These are phyloP conservation scores for Clavaria fumosa DNA, from an alignment of 768 basidiomycete species.

Conservation along the genomic window DNA sequence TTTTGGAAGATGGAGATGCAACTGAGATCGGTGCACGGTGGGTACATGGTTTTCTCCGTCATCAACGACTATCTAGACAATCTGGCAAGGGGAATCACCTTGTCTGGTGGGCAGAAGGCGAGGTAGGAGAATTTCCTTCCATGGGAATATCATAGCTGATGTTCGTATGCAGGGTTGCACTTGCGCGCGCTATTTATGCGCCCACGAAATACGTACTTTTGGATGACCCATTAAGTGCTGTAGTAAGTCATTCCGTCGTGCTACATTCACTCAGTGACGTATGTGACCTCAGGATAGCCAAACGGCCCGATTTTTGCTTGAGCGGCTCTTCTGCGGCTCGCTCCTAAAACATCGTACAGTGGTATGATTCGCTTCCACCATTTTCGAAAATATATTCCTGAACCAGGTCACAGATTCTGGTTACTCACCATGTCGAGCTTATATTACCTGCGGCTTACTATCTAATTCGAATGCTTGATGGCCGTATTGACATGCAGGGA, in stretches of 20 bases:
- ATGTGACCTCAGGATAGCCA: constrained; percentile 37
- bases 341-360: constrained; percentile 57
- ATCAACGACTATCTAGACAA: no score
- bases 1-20: constrained; percentile 74
- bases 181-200: constrained; percentile 73
- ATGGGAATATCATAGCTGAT: no score
- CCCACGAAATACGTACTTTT: constrained; percentile 53
- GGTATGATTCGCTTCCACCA: constrained; percentile 15
- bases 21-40: constrained; percentile 71
- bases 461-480: constrained; percentile 66
- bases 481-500: constrained; percentile 65
- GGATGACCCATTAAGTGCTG: constrained; percentile 72
- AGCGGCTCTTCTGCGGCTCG: constrained; percentile 49
- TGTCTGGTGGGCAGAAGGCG: constrained; percentile 76
- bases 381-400: neutral
- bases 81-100: constrained; percentile 41
- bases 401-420: constrained; percentile 32
- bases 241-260: constrained; percentile 30
- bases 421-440: constrained; percentile 76
- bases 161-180: constrained; percentile 40
- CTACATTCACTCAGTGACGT: neutral
- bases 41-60: no score
- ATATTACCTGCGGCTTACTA: constrained; percentile 62
- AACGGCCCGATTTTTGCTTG: constrained; percentile 46
- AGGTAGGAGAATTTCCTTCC: constrained; percentile 24